A percentile compares a stretch with the other conserved stretches of the same genome.
Conservation (phyloP, 257 asterid genomes). For the Asclepias syriaca region DNA sequence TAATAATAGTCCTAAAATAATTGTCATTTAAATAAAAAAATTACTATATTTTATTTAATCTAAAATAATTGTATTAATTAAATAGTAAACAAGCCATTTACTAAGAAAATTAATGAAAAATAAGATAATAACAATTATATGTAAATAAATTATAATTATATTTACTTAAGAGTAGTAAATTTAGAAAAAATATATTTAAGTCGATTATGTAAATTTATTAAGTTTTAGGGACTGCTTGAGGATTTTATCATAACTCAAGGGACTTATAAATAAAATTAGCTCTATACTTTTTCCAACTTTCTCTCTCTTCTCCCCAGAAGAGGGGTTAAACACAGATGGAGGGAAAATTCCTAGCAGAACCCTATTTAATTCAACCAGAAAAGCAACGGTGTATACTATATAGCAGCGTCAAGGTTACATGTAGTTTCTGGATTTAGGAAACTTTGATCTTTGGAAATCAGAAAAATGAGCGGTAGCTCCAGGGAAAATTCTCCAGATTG, state of each 20-base stretch:
- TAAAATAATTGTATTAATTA: no score
- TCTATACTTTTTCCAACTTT: neutral
- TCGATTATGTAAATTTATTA: neutral
- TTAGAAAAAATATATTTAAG: no score
- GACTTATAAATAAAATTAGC: neutral
- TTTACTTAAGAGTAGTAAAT: no score
- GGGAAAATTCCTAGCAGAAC: neutral
- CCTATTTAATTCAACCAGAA: neutral
- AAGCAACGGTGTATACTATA: neutral
- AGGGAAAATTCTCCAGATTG: conserved; percentile 93
- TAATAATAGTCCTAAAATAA: no score
- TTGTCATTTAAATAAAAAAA: no score
- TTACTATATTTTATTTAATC: no score
- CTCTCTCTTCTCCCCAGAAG: neutral
- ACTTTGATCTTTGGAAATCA: neutral
- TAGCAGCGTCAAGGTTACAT: neutral
- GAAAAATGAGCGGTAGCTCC: conserved; percentile 28
- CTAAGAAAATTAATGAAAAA: no score
- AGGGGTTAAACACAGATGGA: neutral
- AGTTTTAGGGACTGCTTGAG: neutral
- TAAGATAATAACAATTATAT: no score
- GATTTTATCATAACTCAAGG: neutral
- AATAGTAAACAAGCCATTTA: no score
- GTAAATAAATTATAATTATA: no score
- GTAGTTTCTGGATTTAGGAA: neutral